Percentiles rank a stretch among this genome's conserved stretches.
phyloP scores from a whole-genome alignment of 2,329 filamentous ascomycete species.

The Akanthomyces lecanii region DNA sequence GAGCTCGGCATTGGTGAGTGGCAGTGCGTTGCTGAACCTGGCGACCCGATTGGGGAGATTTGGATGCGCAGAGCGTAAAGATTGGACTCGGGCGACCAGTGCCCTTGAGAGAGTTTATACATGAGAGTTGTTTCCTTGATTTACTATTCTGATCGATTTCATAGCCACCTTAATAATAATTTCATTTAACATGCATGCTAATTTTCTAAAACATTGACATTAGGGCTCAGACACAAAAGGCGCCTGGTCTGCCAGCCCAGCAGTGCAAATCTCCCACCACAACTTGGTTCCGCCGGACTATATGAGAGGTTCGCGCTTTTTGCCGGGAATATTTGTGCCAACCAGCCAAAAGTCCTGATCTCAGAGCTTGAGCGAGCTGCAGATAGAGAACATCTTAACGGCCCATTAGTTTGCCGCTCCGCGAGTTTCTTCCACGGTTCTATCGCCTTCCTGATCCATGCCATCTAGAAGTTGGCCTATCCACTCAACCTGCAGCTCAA shows the following conservation, averaged over 20 bases:
- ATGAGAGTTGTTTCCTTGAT: too few species aligned
- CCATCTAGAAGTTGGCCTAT: background rate
- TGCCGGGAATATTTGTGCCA: background rate
- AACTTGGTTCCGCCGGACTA: background rate
- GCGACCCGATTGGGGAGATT: constrained; percentile 65
- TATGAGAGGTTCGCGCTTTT: background rate
- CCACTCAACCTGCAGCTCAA: constrained; percentile 23
- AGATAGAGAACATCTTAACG: background rate
- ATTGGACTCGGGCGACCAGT: background rate
- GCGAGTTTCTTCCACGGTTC: background rate
- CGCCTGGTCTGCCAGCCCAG: background rate
- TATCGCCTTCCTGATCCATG: background rate
- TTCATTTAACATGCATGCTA: background rate
- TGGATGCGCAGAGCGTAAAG: constrained; percentile 45
- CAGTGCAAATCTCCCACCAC: background rate
- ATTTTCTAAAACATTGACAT: background rate
- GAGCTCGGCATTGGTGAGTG: constrained; percentile 67
- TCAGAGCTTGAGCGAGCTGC: background rate
- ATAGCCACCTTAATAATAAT: background rate
- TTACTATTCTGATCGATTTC: too few species aligned
- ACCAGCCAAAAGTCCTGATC: background rate
- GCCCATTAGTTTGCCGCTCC: background rate
- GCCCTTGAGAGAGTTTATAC: background rate
- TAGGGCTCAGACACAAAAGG: background rate
- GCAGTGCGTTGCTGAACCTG: constrained; percentile 60